Conservation (phyloP, 148 eudicot species). For the Polygonum maritimum region DNA sequence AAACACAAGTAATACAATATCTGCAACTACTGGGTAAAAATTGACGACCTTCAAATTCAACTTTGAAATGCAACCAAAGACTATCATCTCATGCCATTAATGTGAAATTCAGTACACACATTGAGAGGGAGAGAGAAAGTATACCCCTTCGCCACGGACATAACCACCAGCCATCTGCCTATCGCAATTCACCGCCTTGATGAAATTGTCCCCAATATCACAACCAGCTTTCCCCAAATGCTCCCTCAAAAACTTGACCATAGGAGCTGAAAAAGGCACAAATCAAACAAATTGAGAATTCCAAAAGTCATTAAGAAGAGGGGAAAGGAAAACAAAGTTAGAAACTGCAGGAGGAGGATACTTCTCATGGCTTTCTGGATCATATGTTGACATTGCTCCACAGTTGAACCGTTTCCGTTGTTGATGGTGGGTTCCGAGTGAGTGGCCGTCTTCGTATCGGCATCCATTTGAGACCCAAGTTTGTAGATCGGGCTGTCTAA, state of each 20-base stretch:
- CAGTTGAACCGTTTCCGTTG: conserved; percentile 2
- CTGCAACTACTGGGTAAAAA: not conserved
- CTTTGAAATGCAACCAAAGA: not conserved
- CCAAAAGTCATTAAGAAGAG: not conserved
- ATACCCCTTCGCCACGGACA: conserved; percentile 59
- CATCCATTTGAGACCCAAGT: not conserved
- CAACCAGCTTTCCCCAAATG: conserved; percentile 75
- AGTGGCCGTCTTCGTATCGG: not conserved
- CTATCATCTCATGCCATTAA: not conserved
- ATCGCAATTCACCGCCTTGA: conserved; percentile 54
- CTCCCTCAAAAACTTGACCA: conserved; percentile 72
- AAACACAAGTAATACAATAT: not conserved
- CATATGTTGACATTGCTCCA: not conserved
- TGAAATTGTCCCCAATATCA: conserved; percentile 45
- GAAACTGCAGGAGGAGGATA: not conserved
- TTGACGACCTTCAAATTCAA: not conserved
- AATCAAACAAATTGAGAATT: not conserved
- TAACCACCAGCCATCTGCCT: conserved; percentile 45
- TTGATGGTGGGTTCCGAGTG: not conserved
- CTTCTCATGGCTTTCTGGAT: conserved; percentile 8
- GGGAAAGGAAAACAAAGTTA: not conserved
- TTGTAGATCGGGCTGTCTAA: not conserved
- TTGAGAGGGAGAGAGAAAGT: not conserved
- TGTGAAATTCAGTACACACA: not conserved
- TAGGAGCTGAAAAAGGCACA: conserved; percentile 37